These are phyloP conservation scores for Apiospora malaysiana DNA, from an alignment of 2,329 filamentous ascomycete genomes.

Conservation along the genomic window DNA sequence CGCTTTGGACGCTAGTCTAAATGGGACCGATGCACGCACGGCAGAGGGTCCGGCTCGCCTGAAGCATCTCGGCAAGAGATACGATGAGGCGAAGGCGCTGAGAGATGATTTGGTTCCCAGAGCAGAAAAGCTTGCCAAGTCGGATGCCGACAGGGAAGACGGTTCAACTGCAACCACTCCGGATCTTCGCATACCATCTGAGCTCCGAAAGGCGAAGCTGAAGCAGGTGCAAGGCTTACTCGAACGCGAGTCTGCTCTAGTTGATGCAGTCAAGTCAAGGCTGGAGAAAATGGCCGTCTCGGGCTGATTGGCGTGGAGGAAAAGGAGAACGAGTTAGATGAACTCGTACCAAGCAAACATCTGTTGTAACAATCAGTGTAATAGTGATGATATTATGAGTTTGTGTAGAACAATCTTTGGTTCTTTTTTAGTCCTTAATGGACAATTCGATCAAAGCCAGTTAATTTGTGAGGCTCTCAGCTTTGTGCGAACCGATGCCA, in stretches of 20 bases:
- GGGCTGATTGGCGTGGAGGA: constrained; percentile 28
- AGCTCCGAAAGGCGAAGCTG: constrained; percentile 68
- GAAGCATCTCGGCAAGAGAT: constrained; percentile 60
- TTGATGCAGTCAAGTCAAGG: constrained; percentile 69
- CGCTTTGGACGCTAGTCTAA: constrained; percentile 47
- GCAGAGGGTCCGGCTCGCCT: constrained; percentile 43
- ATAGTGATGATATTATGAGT: constrained; percentile 21
- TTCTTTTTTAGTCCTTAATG: background rate
- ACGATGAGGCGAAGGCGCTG: constrained; percentile 61
- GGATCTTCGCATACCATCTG: constrained; percentile 61
- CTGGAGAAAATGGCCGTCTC: constrained; percentile 60
- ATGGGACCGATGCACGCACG: constrained; percentile 40
- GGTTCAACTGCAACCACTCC: constrained; percentile 40
- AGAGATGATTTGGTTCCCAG: constrained; percentile 60
- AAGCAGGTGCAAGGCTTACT: constrained; percentile 67
- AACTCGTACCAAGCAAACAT: constrained; percentile 8
- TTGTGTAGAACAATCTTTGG: background rate
- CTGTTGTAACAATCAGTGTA: constrained; percentile 10
- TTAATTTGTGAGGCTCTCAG: constrained; percentile 8
- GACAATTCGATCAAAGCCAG: background rate
- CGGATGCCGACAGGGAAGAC: constrained; percentile 37
- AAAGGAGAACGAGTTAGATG: background rate
- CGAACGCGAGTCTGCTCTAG: constrained; percentile 70
- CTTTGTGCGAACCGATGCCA: background rate
- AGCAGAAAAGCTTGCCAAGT: constrained; percentile 49